These are phyloP conservation scores for Ogataea corticis DNA, from an alignment of 805 yeast species.

Conservation along the genomic window DNA sequence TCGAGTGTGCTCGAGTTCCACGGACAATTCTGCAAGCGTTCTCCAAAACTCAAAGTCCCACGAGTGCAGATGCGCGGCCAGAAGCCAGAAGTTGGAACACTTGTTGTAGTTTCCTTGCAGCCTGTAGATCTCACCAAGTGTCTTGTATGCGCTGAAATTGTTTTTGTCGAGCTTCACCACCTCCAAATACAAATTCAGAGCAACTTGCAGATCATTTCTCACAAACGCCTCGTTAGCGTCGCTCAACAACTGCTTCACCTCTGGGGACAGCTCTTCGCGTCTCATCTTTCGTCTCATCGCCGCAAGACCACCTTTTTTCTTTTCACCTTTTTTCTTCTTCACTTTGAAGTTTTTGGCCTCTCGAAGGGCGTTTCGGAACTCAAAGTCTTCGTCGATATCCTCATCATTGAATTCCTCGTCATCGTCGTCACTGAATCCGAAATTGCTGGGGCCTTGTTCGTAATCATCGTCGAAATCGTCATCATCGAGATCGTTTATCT, in stretches of 20 bases:
- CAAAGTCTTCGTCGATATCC: constrained; percentile 44
- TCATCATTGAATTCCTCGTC: constrained; percentile 30
- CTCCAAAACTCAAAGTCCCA: constrained; percentile 80
- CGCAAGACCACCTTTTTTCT: constrained; percentile 37
- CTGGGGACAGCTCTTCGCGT: constrained; percentile 61
- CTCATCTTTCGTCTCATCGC: constrained; percentile 41
- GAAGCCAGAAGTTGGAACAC: constrained; percentile 77
- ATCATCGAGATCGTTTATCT: constrained; percentile 31
- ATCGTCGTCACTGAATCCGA: constrained; percentile 33
- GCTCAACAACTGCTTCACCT: constrained; percentile 63
- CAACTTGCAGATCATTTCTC: constrained; percentile 55
- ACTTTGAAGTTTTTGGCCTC: constrained; percentile 65
- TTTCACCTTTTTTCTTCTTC: constrained; percentile 39
- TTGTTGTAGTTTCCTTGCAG: constrained; percentile 65
- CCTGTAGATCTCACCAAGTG: constrained; percentile 81
- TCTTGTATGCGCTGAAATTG: constrained; percentile 81
- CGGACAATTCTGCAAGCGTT: constrained; percentile 67
- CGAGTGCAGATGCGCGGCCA: constrained; percentile 77
- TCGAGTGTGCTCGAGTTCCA: constrained; percentile 62
- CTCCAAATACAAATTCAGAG: constrained; percentile 59
- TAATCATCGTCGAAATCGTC: constrained; percentile 19
- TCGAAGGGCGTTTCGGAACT: constrained; percentile 62
- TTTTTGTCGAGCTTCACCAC: constrained; percentile 77
- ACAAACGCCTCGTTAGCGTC: constrained; percentile 83
- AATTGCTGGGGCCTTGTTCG: constrained; percentile 20